These are phyloP conservation scores for Skeletonema marinoi DNA, from an alignment of 108 stramenopile species.

Conservation along the genomic window DNA sequence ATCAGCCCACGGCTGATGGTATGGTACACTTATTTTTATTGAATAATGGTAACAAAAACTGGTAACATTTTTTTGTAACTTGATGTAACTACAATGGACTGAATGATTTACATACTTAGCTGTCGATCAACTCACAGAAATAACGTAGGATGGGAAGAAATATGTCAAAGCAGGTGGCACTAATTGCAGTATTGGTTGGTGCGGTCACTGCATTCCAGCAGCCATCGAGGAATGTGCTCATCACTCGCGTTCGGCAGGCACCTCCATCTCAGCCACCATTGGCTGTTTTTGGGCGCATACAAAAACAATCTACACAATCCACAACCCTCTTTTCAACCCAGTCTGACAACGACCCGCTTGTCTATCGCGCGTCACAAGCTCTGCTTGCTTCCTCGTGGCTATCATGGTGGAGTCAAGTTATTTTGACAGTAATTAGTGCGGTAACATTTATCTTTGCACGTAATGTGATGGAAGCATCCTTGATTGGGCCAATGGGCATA, in stretches of 20 bases:
- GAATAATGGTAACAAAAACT: no score
- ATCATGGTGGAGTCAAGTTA: slow-evolving; percentile 90
- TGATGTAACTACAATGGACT: no score
- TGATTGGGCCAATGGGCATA: slow-evolving; percentile 17
- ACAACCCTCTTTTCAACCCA: neutral
- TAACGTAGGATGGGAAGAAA: neutral
- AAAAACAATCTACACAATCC: neutral
- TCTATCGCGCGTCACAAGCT: slow-evolving; percentile 33
- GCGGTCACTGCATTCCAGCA: neutral
- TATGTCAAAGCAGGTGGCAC: neutral
- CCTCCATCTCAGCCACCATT: neutral
- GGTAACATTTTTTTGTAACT: no score
- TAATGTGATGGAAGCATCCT: slow-evolving; percentile 47
- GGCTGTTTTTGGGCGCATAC: neutral
- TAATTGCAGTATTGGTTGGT: neutral
- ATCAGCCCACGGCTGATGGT: no score
- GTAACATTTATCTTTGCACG: slow-evolving; percentile 84
- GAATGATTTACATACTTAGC: no score
- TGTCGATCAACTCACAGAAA: no score
- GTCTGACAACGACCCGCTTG: slow-evolving; percentile 35
- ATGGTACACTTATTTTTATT: no score
- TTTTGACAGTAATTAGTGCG: slow-evolving; percentile 72
- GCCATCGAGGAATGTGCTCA: neutral
- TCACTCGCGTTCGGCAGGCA: neutral
- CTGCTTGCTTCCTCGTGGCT: slow-evolving; percentile 69